Percentiles rank a stretch among this genome's conserved stretches.
These are phyloP conservation scores for Ascocoryne sarcoides DNA, from an alignment of 2,329 filamentous ascomycete genomes.

Conservation along the genomic window DNA sequence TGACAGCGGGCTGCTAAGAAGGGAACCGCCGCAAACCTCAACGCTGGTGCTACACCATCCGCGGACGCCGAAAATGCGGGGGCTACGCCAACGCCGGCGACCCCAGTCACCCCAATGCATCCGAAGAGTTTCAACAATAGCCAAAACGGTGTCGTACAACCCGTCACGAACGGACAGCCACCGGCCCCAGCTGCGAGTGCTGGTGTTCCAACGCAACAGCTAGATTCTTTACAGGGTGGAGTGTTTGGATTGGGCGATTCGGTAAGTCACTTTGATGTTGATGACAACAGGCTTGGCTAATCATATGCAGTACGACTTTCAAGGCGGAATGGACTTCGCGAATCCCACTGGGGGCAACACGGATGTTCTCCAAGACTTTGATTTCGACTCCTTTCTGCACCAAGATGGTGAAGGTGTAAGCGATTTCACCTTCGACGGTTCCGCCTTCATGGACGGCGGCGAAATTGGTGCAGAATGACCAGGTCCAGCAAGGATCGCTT, in stretches of 20 bases:
- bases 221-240: slow-evolving; percentile 41
- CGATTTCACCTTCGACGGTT: slow-evolving; percentile 46
- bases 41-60: slow-evolving; percentile 46
- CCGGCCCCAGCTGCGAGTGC: slow-evolving; percentile 34
- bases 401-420: slow-evolving; percentile 40
- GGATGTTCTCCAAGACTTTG: slow-evolving; percentile 58
- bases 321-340: slow-evolving; percentile 40
- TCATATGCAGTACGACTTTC: slow-evolving; percentile 22
- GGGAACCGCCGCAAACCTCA: slow-evolving; percentile 50
- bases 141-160: slow-evolving; percentile 36
- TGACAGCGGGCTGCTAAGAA: slow-evolving; percentile 40
- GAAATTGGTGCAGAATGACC: slow-evolving; percentile 49
- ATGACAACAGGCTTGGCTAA: slow-evolving; percentile 4
- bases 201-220: slow-evolving; percentile 34
- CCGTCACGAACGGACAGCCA: slow-evolving; percentile 30
- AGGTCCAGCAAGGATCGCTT: slow-evolving; percentile 12
- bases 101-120: slow-evolving; percentile 54
- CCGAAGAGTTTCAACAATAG: slow-evolving; percentile 40
- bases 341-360: slow-evolving; percentile 41
- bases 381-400: slow-evolving; percentile 61
- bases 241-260: slow-evolving; percentile 38
- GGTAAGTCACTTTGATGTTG: slow-evolving; percentile 10
- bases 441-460: slow-evolving; percentile 45
- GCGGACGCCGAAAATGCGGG: slow-evolving; percentile 50
- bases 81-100: slow-evolving; percentile 52